Conservation (phyloP, 768 basidiomycete genomes). For the Suillus cothurnatus region DNA sequence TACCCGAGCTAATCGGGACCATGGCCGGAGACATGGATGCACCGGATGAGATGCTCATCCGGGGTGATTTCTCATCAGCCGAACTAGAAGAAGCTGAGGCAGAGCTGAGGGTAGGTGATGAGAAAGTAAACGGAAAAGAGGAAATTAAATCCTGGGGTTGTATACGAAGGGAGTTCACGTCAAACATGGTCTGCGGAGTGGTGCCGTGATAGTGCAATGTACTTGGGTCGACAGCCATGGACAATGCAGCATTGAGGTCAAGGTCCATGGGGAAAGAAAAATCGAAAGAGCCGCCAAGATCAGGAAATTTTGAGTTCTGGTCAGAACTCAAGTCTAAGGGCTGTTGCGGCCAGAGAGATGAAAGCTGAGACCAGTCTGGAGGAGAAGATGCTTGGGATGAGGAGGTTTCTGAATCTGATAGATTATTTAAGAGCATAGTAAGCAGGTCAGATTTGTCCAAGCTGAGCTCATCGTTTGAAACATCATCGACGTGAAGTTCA, state of each 20-base stretch:
- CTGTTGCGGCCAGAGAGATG: slow-evolving; percentile 46
- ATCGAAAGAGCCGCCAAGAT: slow-evolving; percentile 44
- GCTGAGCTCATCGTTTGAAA: slow-evolving; percentile 20
- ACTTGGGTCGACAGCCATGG: slow-evolving; percentile 65
- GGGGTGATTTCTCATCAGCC: slow-evolving; percentile 27
- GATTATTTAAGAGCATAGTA: slow-evolving; percentile 56
- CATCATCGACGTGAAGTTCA: neutral
- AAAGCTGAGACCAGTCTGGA: slow-evolving; percentile 58
- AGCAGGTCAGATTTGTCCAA: slow-evolving; percentile 61
- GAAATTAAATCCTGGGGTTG: slow-evolving; percentile 32
- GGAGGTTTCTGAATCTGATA: slow-evolving; percentile 35
- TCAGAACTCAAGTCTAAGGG: slow-evolving; percentile 2
- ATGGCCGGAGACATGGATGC: slow-evolving; percentile 52
- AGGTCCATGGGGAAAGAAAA: slow-evolving; percentile 55
- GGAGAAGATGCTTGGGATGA: slow-evolving; percentile 31
- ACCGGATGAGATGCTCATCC: slow-evolving; percentile 27
- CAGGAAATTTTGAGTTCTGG: slow-evolving; percentile 34
- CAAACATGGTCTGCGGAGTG: slow-evolving; percentile 24
- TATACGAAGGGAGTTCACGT: slow-evolving; percentile 18
- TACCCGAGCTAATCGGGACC: slow-evolving; percentile 33
- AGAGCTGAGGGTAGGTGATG: slow-evolving; percentile 36
- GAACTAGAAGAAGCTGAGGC: slow-evolving; percentile 27
- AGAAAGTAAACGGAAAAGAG: slow-evolving; percentile 47
- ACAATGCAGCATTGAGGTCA: slow-evolving; percentile 48
- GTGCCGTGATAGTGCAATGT: slow-evolving; percentile 50